Base-by-base conservation (phyloP, 2,329 filamentous ascomycete species). In the Hymenoscyphus fructigenus region DNA sequence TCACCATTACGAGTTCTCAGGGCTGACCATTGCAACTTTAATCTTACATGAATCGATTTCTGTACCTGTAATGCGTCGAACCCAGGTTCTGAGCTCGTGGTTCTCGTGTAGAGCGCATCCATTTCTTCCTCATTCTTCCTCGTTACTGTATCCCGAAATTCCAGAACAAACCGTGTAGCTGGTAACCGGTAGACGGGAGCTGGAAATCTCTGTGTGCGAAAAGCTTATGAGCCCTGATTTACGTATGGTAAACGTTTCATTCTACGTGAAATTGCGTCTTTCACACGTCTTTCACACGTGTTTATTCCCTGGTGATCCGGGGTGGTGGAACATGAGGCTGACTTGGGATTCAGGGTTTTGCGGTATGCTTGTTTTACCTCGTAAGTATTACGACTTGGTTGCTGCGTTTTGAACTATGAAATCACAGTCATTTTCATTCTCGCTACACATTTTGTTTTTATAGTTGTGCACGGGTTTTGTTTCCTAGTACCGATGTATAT, bases 241-340 rank as follows among this genome's bases (percentile, higher is more conserved):
- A 23, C 44, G 44, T 20, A 23, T 23, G 23, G 20, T 12, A 47
- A 10, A 20, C 17, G 44, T 23, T 47, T 38, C 12, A 17, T 38
- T 38, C 36, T 15, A 14, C 14, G 14, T 17, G 36, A 38, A 5
- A 38, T 38, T 38, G 14, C 14, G 44, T 47, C 44, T 47, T 47
- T 47, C 36, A 47, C 44, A 47, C 14, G 44, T 47, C 44, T 47
- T 47, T 47, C 36, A 47, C 44, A 47, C n/a, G n/a, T 47, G 44
- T 12, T 47, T 20, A 10, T 47, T 47, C 44, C 20, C 6, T 47
- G 17, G 9, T n/a, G 7, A 47, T 7, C 44, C 6, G 3, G 20
- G 44, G 20, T 23, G 7, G 6, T 47, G 17, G 20, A 20, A 20
- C n/a, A 47, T 47, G 44, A 47, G 44, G 44, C n/a, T 20, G 44